Conservation (phyloP, 2,329 filamentous ascomycete species). For the Diaporthe citri region DNA sequence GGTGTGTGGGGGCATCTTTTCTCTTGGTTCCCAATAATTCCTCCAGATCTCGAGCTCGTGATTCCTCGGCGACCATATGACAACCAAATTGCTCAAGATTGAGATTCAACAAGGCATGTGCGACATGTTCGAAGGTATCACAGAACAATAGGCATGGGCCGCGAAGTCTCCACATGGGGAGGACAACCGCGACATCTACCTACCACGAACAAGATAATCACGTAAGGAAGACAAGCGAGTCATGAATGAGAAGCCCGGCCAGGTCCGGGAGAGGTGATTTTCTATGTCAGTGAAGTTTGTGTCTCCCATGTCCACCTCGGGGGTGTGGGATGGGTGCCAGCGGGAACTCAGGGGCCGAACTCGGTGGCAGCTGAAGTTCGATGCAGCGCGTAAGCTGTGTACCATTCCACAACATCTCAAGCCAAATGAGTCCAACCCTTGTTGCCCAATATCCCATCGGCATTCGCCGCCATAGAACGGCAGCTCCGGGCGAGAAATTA, state of each 20-base stretch:
- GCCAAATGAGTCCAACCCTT: not conserved
- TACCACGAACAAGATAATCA: not conserved
- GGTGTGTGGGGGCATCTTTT: not conserved
- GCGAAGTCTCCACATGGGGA: not conserved
- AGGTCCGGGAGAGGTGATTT: not conserved
- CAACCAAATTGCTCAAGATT: not conserved
- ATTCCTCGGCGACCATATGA: not conserved
- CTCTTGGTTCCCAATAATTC: not conserved
- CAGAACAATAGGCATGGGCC: not conserved
- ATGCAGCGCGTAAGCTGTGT: not conserved
- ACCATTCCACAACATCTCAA: not conserved
- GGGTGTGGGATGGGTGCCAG: not conserved
- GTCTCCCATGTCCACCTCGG: not conserved
- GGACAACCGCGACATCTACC: not conserved
- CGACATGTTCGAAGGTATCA: not conserved
- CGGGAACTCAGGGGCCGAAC: not conserved
- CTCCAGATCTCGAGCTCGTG: not conserved
- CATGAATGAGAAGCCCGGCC: not conserved
- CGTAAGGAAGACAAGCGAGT: not conserved
- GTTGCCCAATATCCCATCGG: not conserved
- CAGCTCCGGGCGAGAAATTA: not conserved
- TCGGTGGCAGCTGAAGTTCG: not conserved
- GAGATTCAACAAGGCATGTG: not conserved
- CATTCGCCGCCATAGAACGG: not conserved
- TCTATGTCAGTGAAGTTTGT: not conserved